These are phyloP conservation scores for Cylindrotheca fusiformis DNA, from an alignment of 108 stramenopile species.

Conservation along the genomic window DNA sequence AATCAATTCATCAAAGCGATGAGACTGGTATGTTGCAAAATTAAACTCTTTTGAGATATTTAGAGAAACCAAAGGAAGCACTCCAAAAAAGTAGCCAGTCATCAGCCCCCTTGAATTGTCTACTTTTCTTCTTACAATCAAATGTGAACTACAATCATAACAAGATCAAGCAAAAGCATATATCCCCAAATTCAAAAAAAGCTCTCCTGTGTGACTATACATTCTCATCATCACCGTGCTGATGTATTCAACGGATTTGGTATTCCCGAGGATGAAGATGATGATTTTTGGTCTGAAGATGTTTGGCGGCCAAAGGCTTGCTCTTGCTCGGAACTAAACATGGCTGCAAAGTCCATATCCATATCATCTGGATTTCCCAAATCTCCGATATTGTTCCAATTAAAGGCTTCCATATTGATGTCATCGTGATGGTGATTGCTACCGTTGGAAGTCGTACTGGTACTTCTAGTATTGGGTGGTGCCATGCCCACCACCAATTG, in stretches of 20 bases:
- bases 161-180: too few relatives aligned
- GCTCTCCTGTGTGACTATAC: too few relatives aligned
- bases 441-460: not conserved
- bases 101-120: too few relatives aligned
- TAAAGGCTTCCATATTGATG: constrained; percentile 17
- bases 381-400: constrained; percentile 23
- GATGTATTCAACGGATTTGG: constrained; percentile 14
- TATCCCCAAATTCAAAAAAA: too few relatives aligned
- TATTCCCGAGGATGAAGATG: constrained; percentile 4
- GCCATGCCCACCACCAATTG: constrained; percentile 21
- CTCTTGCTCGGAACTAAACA: constrained; percentile 65
- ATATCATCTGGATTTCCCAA: constrained; percentile 43
- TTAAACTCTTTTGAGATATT: too few relatives aligned
- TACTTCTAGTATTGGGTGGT: not conserved
- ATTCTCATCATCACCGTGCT: too few relatives aligned
- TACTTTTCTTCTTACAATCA: too few relatives aligned
- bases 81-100: too few relatives aligned
- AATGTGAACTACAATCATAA: too few relatives aligned
- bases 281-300: not conserved
- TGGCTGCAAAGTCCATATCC: constrained; percentile 87
- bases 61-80: too few relatives aligned
- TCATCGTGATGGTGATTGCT: constrained; percentile 10
- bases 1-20: too few relatives aligned
- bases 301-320: constrained; percentile 13
- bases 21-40: too few relatives aligned